These are phyloP conservation scores for Cordyceps cicadae DNA, from an alignment of 2,329 filamentous ascomycete species.

Conservation along the genomic window DNA sequence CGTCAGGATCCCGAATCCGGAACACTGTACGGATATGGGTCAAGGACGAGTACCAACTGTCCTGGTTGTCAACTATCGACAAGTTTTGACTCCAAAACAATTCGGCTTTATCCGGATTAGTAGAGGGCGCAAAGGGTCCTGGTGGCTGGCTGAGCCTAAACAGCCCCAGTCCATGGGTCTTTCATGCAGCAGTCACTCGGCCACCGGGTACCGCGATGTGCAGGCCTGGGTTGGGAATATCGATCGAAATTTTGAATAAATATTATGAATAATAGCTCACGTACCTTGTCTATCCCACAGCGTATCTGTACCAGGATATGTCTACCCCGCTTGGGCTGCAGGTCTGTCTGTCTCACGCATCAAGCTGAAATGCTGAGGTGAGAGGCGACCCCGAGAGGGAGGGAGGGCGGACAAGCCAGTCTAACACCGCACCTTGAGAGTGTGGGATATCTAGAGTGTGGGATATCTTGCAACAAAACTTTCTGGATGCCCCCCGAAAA, in stretches of 20 bases:
- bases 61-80: too few species aligned
- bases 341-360: neutral
- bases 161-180: neutral
- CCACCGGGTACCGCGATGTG: neutral
- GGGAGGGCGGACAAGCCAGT: neutral
- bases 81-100: too few species aligned
- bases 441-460: neutral
- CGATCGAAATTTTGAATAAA: neutral
- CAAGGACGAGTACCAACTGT: too few species aligned
- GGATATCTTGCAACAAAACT: neutral
- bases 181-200: neutral
- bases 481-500: neutral
- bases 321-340: slow-evolving; percentile 1
- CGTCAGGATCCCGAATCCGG: too few species aligned
- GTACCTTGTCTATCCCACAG: neutral
- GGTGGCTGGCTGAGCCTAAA: neutral
- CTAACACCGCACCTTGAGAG: neutral
- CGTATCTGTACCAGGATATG: neutral
- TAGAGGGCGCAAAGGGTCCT: too few species aligned
- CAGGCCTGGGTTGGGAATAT: neutral
- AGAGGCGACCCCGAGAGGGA: neutral
- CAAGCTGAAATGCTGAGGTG: neutral
- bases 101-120: neutral
- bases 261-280: neutral
- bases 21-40: too few species aligned